phyloP scores from a whole-genome alignment of 352 stramenopile genomes.

The Thalassiosira sp. region DNA sequence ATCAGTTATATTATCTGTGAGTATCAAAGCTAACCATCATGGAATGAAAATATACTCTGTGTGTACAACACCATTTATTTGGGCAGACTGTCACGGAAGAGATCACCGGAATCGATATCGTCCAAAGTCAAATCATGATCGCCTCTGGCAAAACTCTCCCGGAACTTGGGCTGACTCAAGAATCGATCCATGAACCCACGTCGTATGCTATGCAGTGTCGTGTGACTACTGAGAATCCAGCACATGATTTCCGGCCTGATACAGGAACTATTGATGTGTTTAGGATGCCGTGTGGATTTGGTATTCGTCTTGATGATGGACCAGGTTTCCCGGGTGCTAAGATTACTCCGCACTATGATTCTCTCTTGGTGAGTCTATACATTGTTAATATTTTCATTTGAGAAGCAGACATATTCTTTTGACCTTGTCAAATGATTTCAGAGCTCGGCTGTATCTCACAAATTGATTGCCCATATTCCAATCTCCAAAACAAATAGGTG shows the following conservation, averaged over 20 bases:
- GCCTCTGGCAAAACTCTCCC: slow-evolving; percentile 90
- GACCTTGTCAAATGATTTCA: too few species aligned
- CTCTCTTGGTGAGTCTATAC: neutral
- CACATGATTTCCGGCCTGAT: slow-evolving; percentile 94
- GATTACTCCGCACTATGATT: slow-evolving; percentile 95
- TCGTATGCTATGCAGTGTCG: slow-evolving; percentile 96
- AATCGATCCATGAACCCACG: slow-evolving; percentile 89
- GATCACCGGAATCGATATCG: slow-evolving; percentile 90
- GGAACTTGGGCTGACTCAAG: slow-evolving; percentile 92
- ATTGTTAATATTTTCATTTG: neutral
- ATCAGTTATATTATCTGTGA: too few species aligned
- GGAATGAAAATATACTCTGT: too few species aligned
- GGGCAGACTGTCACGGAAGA: slow-evolving; percentile 77
- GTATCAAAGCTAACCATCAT: too few species aligned
- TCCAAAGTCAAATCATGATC: slow-evolving; percentile 95
- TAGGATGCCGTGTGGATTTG: slow-evolving; percentile 91
- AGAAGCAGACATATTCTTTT: too few species aligned
- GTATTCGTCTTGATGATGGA: slow-evolving; percentile 94
- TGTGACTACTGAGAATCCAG: slow-evolving; percentile 93
- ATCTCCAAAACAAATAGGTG: slow-evolving; percentile 92
- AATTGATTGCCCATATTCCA: too few species aligned
- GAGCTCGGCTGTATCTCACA: too few species aligned
- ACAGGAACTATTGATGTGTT: slow-evolving; percentile 96
- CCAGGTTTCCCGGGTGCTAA: slow-evolving; percentile 94
- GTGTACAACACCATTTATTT: too few species aligned